Percentiles rank a stretch among this genome's conserved stretches.
These are phyloP conservation scores for Pichia sp. DNA, from an alignment of 1,139 yeast species.

Conservation along the genomic window DNA sequence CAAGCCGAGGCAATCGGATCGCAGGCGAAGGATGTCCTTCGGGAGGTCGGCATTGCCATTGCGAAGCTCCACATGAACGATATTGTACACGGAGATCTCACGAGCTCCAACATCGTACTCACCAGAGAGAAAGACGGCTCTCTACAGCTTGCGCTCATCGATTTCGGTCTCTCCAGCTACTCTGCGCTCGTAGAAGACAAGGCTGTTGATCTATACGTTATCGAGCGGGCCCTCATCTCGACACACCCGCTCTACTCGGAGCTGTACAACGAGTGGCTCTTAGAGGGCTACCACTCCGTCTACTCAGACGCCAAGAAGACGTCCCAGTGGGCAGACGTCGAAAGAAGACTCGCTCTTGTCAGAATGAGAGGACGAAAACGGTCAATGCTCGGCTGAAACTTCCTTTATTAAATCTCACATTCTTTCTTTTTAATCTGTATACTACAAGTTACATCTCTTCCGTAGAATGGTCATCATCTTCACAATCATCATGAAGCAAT, in stretches of 20 bases:
- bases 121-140: conserved; percentile 25
- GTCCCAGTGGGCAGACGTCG: conserved; percentile 40
- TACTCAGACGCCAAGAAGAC: conserved; percentile 30
- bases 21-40: conserved; percentile 41
- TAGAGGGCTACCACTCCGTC: conserved; percentile 63
- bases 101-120: conserved; percentile 80
- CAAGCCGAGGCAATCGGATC: conserved; percentile 34
- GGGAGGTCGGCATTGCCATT: conserved; percentile 60
- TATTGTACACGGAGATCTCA: conserved; percentile 90
- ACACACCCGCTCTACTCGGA: conserved; percentile 80
- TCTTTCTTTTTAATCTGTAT: background rate
- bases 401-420: no score
- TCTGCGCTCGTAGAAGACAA: conserved; percentile 81
- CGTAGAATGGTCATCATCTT: no score
- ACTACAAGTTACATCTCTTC: background rate
- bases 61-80: conserved; percentile 72
- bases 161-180: conserved; percentile 84
- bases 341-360: conserved; percentile 72
- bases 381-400: conserved; percentile 69
- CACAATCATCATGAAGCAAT: no score
- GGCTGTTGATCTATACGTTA: conserved; percentile 91
- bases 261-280: conserved; percentile 61
- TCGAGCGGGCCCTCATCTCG: conserved; percentile 85
- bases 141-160: conserved; percentile 58
- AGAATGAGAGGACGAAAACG: conserved; percentile 91